Evolutionary conservation across 1,284 basidiomycete species (phyloP), one percentile per base, ranked within the genome.

Genomic region (Rhodotorula sp.): DNA sequence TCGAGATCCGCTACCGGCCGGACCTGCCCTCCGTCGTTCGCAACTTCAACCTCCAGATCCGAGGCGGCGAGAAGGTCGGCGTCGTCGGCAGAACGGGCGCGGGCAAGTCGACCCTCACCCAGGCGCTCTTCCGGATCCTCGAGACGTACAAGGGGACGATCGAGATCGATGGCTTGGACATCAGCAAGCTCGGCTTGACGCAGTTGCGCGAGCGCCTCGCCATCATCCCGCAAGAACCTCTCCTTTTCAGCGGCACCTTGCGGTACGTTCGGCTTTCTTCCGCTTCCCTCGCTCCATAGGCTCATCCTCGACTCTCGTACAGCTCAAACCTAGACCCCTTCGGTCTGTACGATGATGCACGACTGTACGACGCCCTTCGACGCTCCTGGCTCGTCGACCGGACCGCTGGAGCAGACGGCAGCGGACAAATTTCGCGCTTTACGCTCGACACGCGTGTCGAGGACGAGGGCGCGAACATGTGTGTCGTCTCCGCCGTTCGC

Each of bases 401-500:
- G 17, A 67, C 62, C 4, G 58, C 68, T 9, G 62, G 44, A 1
- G 58, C 34, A 7, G 53, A 75, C 13, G 69, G 70, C 51, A 67
- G 67, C 32, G 62, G 65, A 0, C 67, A 72, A 20, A 60, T 71
- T 2, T 67, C 66, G 13, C 36, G 64, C 57, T 92, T 92, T 81
- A 89, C 84, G 27, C 84, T 94, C 24, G 92, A 95, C 78, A 90
- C 86, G 36, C 80, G 85, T 4, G 86, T 95, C 66, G 90, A 94
- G 71, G 89, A 90, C 68, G 93, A 94, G 79, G 93, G 93, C 36
- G 84, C 83, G n/a, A 95, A 94, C 79, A 77, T 94, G 68, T 88
- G 86, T 64, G 66, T 53, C 5, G 10, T 2, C 10, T 13, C 2
- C 1, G 22, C n/a, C 15, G 2, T 29, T 27, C 30, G 13, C 17